Evolutionary conservation across 306 rosid genomes (phyloP).

Genomic region (barrel medic (Medicago truncatula)): DNA sequence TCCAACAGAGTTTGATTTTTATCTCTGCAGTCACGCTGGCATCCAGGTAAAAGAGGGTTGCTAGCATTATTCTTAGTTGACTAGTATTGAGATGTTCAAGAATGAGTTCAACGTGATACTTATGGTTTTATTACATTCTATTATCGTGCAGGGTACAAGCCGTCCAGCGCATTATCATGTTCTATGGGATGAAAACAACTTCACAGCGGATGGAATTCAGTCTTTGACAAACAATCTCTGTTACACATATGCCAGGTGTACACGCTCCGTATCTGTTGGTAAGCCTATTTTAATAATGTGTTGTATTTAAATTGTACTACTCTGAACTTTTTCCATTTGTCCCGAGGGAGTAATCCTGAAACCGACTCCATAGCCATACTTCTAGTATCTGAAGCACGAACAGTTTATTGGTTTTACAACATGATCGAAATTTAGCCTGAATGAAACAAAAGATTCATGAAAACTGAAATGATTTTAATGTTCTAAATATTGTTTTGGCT

Average conservation of each 20-base stretch:
- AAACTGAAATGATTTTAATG: neutral
- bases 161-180: slow-evolving; percentile 99
- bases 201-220: slow-evolving; percentile 89
- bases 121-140: slow-evolving; percentile 24
- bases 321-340: neutral
- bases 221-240: slow-evolving; percentile 88
- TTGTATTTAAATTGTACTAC: neutral
- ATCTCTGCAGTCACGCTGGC: slow-evolving; percentile 96
- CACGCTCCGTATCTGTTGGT: slow-evolving; percentile 96
- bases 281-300: slow-evolving; percentile 39
- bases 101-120: too few relatives aligned
- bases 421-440: too few relatives aligned
- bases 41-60: slow-evolving; percentile 60
- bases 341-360: too few relatives aligned
- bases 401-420: too few relatives aligned
- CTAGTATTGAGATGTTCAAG: too few relatives aligned
- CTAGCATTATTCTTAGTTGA: too few relatives aligned
- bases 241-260: slow-evolving; percentile 96
- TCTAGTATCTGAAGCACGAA: too few relatives aligned
- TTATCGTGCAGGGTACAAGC: slow-evolving; percentile 79
- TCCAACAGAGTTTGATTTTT: slow-evolving; percentile 95
- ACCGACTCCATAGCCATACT: too few relatives aligned
- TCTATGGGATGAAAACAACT: slow-evolving; percentile 92
- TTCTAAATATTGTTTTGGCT: neutral
- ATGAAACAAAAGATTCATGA: too few relatives aligned